Conservation (phyloP, 371 early-diverging fungal genomes). For the Mortierella sp. region DNA sequence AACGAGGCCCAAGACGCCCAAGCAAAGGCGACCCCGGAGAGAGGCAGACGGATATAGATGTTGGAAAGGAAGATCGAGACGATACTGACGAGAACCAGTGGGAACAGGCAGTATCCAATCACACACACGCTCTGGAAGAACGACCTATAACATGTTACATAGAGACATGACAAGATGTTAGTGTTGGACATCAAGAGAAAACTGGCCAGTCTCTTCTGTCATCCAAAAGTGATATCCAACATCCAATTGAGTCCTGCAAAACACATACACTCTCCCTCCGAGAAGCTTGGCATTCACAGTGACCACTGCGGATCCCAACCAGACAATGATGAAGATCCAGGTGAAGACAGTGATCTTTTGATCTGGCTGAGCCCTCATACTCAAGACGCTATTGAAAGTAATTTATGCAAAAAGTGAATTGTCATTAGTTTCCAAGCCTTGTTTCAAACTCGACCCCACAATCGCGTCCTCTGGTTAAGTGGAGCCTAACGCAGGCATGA, state of each 20-base stretch:
- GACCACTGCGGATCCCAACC: slow-evolving; percentile 93
- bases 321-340: slow-evolving; percentile 91
- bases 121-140: slow-evolving; percentile 97
- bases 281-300: slow-evolving; percentile 94
- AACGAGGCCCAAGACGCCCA: slow-evolving; percentile 95
- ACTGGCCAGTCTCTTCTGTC: neutral
- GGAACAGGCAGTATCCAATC: slow-evolving; percentile 96
- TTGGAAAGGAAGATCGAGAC: slow-evolving; percentile 74
- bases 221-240: neutral
- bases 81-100: slow-evolving; percentile 85
- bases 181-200: neutral
- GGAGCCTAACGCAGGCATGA: neutral
- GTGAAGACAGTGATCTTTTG: slow-evolving; percentile 92
- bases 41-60: slow-evolving; percentile 78
- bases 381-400: slow-evolving; percentile 65
- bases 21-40: slow-evolving; percentile 78
- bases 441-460: neutral
- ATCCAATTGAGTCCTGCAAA: neutral
- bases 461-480: neutral
- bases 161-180: neutral
- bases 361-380: slow-evolving; percentile 71
- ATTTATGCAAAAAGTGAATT: neutral
- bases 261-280: slow-evolving; percentile 87
- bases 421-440: neutral
- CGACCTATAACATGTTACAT: slow-evolving; percentile 65